These are phyloP conservation scores for Desmodesmus armatus DNA, from an alignment of 139 green algal species.

Conservation along the genomic window DNA sequence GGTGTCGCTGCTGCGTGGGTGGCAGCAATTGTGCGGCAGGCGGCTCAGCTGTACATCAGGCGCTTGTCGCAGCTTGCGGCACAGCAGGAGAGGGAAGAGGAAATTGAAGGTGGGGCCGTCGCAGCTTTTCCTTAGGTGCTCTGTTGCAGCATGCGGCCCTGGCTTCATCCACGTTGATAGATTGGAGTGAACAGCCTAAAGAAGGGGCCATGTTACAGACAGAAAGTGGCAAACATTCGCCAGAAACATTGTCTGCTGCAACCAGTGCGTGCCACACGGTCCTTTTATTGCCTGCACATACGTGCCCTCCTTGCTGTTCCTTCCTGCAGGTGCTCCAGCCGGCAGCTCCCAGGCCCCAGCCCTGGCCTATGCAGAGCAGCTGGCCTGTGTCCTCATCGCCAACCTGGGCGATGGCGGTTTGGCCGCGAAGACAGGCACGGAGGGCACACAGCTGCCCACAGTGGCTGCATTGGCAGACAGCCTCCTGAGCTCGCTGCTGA, in stretches of 20 bases:
- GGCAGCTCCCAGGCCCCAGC: background rate
- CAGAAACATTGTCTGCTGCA: too few species aligned
- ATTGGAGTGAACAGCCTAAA: too few species aligned
- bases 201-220: too few species aligned
- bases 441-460: background rate
- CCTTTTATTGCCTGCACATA: too few species aligned
- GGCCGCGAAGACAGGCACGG: background rate
- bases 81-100: constrained; percentile 21
- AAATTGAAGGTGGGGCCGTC: background rate
- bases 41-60: constrained; percentile 50
- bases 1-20: constrained; percentile 44
- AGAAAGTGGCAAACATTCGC: too few species aligned
- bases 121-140: too few species aligned
- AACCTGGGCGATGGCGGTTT: constrained; percentile 1
- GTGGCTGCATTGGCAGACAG: constrained; percentile 27
- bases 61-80: constrained; percentile 26
- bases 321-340: background rate
- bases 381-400: constrained; percentile 24
- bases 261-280: too few species aligned
- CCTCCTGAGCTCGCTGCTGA: constrained; percentile 34
- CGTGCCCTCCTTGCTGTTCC: too few species aligned
- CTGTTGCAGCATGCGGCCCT: too few species aligned
- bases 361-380: constrained; percentile 41
- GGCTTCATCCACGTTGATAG: too few species aligned
- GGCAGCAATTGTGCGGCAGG: constrained; percentile 26